phyloP scores from a whole-genome alignment of 2,329 filamentous ascomycete species.

The Paecilomyces formosus region DNA sequence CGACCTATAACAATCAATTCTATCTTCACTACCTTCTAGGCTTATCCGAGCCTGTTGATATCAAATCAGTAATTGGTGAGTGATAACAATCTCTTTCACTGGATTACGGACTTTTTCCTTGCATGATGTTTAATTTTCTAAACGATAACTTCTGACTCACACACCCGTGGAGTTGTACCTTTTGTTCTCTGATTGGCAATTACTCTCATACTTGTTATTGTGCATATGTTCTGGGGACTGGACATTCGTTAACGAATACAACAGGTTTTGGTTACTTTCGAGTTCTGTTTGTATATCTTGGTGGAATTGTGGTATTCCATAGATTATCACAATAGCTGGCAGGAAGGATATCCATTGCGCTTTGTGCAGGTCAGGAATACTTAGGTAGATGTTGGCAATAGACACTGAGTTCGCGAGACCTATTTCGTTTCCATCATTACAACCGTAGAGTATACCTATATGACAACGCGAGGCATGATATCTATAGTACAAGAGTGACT shows the following conservation, averaged over 20 bases:
- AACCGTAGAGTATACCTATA: background rate
- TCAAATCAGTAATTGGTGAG: background rate
- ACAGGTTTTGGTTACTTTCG: background rate
- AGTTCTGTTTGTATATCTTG: background rate
- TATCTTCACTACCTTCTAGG: background rate
- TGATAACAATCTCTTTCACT: background rate
- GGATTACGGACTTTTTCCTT: background rate
- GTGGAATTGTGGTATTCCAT: background rate
- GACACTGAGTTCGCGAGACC: background rate
- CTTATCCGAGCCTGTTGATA: background rate
- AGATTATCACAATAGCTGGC: no score
- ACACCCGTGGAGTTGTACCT: constrained; percentile 1
- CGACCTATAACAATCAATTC: background rate
- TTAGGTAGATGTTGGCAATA: background rate
- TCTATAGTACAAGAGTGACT: constrained; percentile 9
- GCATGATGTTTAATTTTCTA: background rate
- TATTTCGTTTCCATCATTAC: background rate
- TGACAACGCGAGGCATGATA: background rate
- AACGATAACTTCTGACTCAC: background rate
- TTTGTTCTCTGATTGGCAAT: constrained; percentile 1
- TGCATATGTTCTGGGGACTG: background rate
- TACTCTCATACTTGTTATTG: background rate
- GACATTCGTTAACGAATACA: background rate
- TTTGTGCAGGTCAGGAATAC: background rate
- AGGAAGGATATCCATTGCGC: background rate